Percentiles rank a stretch among this genome's conserved stretches.
Evolutionary conservation across 495 filamentous ascomycete genomes (phyloP).

Genomic region (Terfezia boudieri): DNA sequence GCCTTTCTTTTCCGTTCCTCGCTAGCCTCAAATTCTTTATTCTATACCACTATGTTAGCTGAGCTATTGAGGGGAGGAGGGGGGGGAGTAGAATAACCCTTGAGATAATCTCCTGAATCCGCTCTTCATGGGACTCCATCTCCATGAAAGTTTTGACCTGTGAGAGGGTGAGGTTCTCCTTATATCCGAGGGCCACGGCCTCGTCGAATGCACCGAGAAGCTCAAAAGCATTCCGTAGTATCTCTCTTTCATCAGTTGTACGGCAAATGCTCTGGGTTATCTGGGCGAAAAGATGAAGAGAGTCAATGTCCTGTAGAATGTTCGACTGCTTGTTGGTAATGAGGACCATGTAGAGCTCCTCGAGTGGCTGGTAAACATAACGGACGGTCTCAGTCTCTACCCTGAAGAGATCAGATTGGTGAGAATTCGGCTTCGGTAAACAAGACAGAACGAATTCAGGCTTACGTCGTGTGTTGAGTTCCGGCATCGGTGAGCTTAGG

Average conservation of each 20-base stretch:
- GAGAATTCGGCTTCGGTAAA: not conserved
- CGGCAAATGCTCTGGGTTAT: constrained; percentile 92
- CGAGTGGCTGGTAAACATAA: constrained; percentile 95
- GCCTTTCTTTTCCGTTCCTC: constrained; percentile 96
- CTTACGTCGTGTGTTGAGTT: constrained; percentile 70
- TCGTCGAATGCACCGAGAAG: constrained; percentile 91
- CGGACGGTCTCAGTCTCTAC: constrained; percentile 98
- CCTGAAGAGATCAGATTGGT: not conserved
- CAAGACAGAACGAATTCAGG: not conserved
- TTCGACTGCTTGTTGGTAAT: constrained; percentile 99
- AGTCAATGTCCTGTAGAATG: constrained; percentile 97
- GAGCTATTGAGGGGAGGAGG: not conserved
- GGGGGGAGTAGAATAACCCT: constrained; percentile 30
- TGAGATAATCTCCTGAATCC: constrained; percentile 93
- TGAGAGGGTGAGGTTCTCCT: constrained; percentile 79
- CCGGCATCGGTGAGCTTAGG: constrained; percentile 87
- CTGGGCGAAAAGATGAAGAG: constrained; percentile 88
- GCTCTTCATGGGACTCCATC: constrained; percentile 97
- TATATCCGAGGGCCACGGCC: constrained; percentile 77
- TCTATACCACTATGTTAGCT: constrained; percentile 31
- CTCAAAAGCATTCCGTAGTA: constrained; percentile 82
- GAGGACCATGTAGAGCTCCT: constrained; percentile 97
- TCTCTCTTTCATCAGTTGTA: constrained; percentile 85
- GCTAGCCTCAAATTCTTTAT: constrained; percentile 93
- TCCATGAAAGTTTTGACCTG: constrained; percentile 98